Base-by-base conservation (phyloP, 768 basidiomycete genomes). In the Suillus bovinus region DNA sequence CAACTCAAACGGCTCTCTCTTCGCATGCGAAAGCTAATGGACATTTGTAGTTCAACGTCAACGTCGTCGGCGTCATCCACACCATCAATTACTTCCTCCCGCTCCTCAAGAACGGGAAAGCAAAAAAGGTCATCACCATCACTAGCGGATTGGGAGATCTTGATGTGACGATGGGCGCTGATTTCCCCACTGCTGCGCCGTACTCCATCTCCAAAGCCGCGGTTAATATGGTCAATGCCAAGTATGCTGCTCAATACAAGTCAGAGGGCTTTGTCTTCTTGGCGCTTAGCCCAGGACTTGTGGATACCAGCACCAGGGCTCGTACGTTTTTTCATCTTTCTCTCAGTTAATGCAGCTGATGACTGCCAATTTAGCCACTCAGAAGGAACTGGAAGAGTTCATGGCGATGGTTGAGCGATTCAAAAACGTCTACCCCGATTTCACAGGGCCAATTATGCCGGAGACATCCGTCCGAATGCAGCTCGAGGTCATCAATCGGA, bases 11-110 rank as follows among this genome's bases (percentile, higher is more conserved):
- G n/a, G 10, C 27, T n/a, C n/a, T n/a, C n/a, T n/a, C 3, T 34
- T 22, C 9, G n/a, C 14, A 29, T 31, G 49, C 2, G 4, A 34
- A 39, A 46, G 44, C 42, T 50, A n/a, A 59, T 39, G 31, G 55
- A 27, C 34, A 16, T 58, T 11, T 31, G 14, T 56, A 75, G 71
- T 73, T 71, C 65, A 66, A 70, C 17, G 67, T 70, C 34, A 81
- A 81, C 67, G 73, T 76, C 49, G 47, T 76, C 55, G 78, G 77
- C 33, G 69, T 72, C 22, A 68, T 78, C 17, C 69, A 71, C 63
- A 73, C 76, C 13, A 76, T 70, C 62, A 76, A 77, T 66, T 68
- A 68, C 5, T 78, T 81, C 71, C 71, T 81, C 8, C 79, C 80
- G 13, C 70, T 81, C 24, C 67, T 81, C 44, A 65, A 64, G 38